Evolutionary conservation across 73 alveolate species (phyloP).

Genomic region (Paramecium biaurelia): DNA sequence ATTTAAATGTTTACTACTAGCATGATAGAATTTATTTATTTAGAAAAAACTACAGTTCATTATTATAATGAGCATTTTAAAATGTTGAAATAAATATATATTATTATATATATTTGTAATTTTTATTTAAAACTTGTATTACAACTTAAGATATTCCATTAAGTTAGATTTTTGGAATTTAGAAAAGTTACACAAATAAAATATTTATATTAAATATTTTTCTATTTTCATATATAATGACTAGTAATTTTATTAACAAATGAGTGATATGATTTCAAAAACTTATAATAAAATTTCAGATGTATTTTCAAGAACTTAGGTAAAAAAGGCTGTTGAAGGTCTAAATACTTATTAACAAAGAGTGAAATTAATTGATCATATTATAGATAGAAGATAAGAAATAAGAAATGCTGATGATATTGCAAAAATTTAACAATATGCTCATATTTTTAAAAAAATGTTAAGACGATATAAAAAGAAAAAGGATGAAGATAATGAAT

Average conservation of each 20-base stretch:
- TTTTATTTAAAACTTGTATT: no score
- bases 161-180: no score
- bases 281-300: constrained; percentile 24
- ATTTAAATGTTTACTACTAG: constrained; percentile 2
- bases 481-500: constrained; percentile 16
- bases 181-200: no score
- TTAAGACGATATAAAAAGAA: not conserved
- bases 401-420: constrained; percentile 13
- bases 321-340: constrained; percentile 39
- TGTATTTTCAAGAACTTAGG: constrained; percentile 5
- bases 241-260: not conserved
- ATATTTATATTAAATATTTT: not conserved
- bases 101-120: not conserved
- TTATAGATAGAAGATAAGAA: constrained; percentile 29
- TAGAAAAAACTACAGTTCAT: not conserved
- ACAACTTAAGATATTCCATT: no score
- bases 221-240: not conserved
- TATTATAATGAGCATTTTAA: not conserved
- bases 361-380: constrained; percentile 6
- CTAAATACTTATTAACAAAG: not conserved
- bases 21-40: constrained; percentile 23
- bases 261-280: not conserved
- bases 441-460: constrained; percentile 23
- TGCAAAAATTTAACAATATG: constrained; percentile 27
- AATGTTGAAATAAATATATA: not conserved